Evolutionary conservation across 31 red algal genomes (phyloP).

Genomic region (Asparagopsis taxiformis): DNA sequence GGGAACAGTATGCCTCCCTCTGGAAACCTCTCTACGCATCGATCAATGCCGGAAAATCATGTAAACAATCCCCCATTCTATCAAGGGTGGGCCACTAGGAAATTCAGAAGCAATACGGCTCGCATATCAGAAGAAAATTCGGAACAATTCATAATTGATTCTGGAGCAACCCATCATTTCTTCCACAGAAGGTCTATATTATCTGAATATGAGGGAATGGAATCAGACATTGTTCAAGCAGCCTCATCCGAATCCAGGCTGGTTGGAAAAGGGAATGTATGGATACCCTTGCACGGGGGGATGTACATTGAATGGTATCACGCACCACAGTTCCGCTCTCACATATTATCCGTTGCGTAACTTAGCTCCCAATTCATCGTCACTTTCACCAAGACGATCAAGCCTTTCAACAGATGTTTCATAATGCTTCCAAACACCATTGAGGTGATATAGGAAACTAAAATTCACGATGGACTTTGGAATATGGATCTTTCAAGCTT

Average conservation of each 20-base stretch:
- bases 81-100: neutral
- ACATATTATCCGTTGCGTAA: constrained; percentile 2
- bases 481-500: neutral
- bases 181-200: neutral
- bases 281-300: neutral
- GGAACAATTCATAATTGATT: neutral
- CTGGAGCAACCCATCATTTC: neutral
- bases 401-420: neutral
- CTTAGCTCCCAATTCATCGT: neutral
- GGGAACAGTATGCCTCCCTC: no score
- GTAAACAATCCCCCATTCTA: no score
- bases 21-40: no score
- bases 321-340: neutral
- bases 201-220: neutral
- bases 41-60: no score
- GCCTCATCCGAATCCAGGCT: neutral
- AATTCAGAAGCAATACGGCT: constrained; percentile 7
- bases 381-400: neutral
- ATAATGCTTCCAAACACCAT: neutral
- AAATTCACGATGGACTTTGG: neutral
- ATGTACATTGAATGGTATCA: neutral
- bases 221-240: neutral
- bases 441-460: neutral
- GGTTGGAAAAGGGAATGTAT: neutral
- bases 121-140: neutral